Base-by-base conservation (phyloP, 805 yeast genomes). In the Middelhovenomyces tepae region DNA sequence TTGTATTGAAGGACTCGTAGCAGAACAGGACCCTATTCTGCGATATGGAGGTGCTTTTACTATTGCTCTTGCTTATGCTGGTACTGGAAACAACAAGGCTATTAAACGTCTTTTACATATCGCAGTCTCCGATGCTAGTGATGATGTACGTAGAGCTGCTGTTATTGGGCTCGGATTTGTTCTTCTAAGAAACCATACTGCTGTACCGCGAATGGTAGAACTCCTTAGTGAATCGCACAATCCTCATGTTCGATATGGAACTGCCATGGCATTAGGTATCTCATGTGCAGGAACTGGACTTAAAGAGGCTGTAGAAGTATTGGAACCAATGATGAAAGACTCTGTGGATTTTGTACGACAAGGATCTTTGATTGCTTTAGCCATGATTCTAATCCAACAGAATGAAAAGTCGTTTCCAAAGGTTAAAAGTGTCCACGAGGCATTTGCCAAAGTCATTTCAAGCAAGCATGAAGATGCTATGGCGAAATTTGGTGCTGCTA, bases 211-310 rank as follows among this genome's bases (percentile, higher is more conserved):
- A 46, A 81, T 91, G 62, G 96, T 91, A 23, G 94, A 89, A 56
- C 67, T 91, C 37, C 69, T 91, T 46, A 75, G 95, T 0, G 94
- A 86, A 58, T 83, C 95, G 1, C 96, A 91, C 58, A 91, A 91
- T 56, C 95, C 98, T 9, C 96, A 91, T 54, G 97, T 91, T 22
- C 82, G 98, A 57, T 91, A 91, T 55, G 98, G 98, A 64, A 83
- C 96, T 20, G 95, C 97, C 2, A 67, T 91, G 75, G 98, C 98
- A 0, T 70, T 91, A 43, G 98, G 96, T 61, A 83, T 91, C 42
- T 76, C 97, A 3, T 87, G 97, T 67, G 95, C 96, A 16, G 98
- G 98, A 30, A 78, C 91, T 53, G 91, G 87, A 3, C 64, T 82
- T 35, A 75, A 78, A 38, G 77, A 89, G 24, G 97, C 98, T 0